Evolutionary conservation across 129 eudicot genomes (phyloP).

Genomic region (Chrysanthemum lavandulifolium): DNA sequence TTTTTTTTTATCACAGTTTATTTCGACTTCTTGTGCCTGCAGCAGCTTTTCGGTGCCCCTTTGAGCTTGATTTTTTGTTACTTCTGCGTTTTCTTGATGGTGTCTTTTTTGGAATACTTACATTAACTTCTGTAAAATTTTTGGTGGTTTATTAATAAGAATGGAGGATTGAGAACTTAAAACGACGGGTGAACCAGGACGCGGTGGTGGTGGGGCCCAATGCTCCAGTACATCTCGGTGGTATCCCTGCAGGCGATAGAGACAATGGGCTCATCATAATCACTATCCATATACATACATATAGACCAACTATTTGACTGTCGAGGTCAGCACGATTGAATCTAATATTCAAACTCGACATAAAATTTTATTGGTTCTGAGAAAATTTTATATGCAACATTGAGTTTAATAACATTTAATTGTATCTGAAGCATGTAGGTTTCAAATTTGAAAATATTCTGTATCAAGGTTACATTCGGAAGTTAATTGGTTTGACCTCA

Average conservation of each 20-base stretch:
- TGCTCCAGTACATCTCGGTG: slow-evolving; percentile 75
- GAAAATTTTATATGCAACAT: background rate
- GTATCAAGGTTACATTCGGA: background rate
- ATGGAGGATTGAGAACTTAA: slow-evolving; percentile 43
- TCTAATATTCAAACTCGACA: background rate
- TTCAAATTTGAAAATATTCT: background rate
- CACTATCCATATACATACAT: background rate
- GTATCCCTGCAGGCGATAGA: slow-evolving; percentile 52
- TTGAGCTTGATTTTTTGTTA: slow-evolving; percentile 49
- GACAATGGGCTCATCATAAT: slow-evolving; percentile 1
- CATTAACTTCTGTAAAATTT: slow-evolving; percentile 15
- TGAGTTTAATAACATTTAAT: background rate
- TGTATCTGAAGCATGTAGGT: background rate
- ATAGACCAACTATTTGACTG: slow-evolving; percentile 2
- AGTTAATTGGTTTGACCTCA: slow-evolving; percentile 16
- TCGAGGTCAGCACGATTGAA: slow-evolving; percentile 6
- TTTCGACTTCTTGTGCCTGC: slow-evolving; percentile 39
- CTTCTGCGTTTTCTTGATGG: slow-evolving; percentile 40
- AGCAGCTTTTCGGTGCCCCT: slow-evolving; percentile 68
- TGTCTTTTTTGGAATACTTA: slow-evolving; percentile 31
- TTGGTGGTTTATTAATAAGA: slow-evolving; percentile 21
- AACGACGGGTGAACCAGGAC: slow-evolving; percentile 22
- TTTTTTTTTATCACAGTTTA: slow-evolving; percentile 33
- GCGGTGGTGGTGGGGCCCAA: slow-evolving; percentile 63
- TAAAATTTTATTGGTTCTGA: background rate